Percentiles rank a stretch among this genome's conserved stretches.
phyloP scores from a whole-genome alignment of 2,329 filamentous ascomycete species.

The Onygena corvina region DNA sequence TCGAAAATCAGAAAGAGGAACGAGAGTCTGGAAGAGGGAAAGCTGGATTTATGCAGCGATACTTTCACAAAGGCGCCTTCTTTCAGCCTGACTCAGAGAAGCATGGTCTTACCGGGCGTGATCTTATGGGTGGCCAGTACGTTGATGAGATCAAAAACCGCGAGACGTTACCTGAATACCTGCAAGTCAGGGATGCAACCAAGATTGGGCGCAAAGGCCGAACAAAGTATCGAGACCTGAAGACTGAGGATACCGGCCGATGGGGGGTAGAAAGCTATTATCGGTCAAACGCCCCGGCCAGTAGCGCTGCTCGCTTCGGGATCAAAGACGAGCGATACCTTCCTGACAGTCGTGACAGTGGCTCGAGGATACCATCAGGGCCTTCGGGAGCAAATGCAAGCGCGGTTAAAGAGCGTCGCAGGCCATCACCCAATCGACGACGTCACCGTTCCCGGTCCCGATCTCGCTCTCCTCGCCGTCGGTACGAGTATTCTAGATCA shows the following conservation, averaged over 20 bases:
- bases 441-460: conserved; percentile 26
- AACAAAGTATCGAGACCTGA: conserved; percentile 79
- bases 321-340: conserved; percentile 38
- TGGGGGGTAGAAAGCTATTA: conserved; percentile 52
- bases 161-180: conserved; percentile 73
- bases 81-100: conserved; percentile 70
- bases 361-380: conserved; percentile 19
- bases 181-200: conserved; percentile 88
- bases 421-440: conserved; percentile 13
- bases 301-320: conserved; percentile 26
- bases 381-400: conserved; percentile 39
- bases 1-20: conserved; percentile 69
- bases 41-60: conserved; percentile 86
- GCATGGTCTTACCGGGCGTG: conserved; percentile 63
- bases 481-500: conserved; percentile 30
- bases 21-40: conserved; percentile 61
- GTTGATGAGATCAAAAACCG: conserved; percentile 73
- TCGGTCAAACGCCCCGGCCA: conserved; percentile 11
- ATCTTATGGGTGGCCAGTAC: conserved; percentile 75
- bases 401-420: conserved; percentile 28
- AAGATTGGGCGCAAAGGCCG: conserved; percentile 85
- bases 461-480: conserved; percentile 15
- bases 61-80: conserved; percentile 94
- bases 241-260: conserved; percentile 75
- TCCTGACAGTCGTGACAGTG: conserved; percentile 32